Base-by-base conservation (phyloP, 129 eudicot genomes). In the Tagetes erecta region DNA sequence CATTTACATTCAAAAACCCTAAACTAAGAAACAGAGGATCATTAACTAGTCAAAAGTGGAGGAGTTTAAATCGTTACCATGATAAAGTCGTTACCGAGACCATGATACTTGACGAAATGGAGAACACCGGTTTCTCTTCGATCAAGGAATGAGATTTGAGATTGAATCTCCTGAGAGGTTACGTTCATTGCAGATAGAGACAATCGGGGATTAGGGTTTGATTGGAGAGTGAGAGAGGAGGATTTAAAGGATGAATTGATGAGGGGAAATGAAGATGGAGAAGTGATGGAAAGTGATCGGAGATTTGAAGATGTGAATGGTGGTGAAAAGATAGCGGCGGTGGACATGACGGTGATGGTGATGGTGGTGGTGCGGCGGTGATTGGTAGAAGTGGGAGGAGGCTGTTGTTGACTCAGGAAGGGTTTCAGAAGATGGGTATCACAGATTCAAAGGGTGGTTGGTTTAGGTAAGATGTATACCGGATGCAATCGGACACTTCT, bases 41-140 rank as follows among this genome's bases (percentile, higher is more conserved):
- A 44, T 44, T 7, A 8, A 44, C 6, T 7, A 44, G 4, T 2
- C 41, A 4, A 55, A 40, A 45, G 8, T 53, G n/a, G 39, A 41
- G 27, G 6, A 47, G 50, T 39, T 10, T 64, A 37, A 4, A 35
- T 77, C 1, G 36, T 65, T 86, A 93, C 98, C 89, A 93, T 74
- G 56, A 93, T 90, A 80, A 93, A 90, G 72, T 93, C 97, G 78
- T 93, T 93, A 47, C 98, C 98, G 51, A 93, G 92, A 59, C 98
- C 98, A 35, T 93, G 98, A 75, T 90, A 93, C 85, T 93, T 93
- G 87, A 90, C 98, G 68, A 93, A 93, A 51, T 84, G 98, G 67
- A 93, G 87, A 42, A 79, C 44, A 3, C 83, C 92, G 35, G 75
- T 81, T 63, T 92, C 89, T 52, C 52, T 84, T 8, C 77, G 83